These are phyloP conservation scores for Ziziphus jujuba DNA, from an alignment of 306 rosid genomes.

Conservation along the genomic window DNA sequence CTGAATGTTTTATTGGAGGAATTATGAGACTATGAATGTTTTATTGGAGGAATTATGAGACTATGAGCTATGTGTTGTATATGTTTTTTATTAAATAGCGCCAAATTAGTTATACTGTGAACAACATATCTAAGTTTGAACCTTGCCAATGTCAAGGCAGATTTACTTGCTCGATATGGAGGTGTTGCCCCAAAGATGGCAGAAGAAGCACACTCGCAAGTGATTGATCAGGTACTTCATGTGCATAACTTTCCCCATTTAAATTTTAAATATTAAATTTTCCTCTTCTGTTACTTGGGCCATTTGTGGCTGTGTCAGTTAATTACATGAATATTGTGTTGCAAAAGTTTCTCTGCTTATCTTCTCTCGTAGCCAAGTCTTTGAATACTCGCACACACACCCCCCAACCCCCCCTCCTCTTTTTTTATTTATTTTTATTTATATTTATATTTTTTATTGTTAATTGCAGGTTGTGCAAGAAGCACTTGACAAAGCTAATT, in stretches of 20 bases:
- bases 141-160: constrained; percentile 63
- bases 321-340: not conserved
- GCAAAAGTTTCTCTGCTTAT: not conserved
- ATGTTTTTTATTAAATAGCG: constrained; percentile 9
- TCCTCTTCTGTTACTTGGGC: not conserved
- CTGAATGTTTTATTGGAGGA: not conserved
- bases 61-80: not conserved
- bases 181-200: constrained; percentile 99
- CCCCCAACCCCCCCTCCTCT: no score
- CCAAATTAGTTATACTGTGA: not conserved
- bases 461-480: constrained; percentile 85
- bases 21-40: not conserved
- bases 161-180: constrained; percentile 80
- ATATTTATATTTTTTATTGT: constrained; percentile 17
- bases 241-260: not conserved
- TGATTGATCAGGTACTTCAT: constrained; percentile 67
- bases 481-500: constrained; percentile 74
- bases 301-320: not conserved
- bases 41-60: no score
- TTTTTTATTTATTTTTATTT: no score
- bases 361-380: constrained; percentile 1
- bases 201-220: constrained; percentile 89
- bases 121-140: constrained; percentile 17
- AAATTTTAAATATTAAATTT: not conserved
- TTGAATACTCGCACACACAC: no score